Evolutionary conservation across 495 filamentous ascomycete species (phyloP).

Genomic region (Friedmanniomyces endolithicus): DNA sequence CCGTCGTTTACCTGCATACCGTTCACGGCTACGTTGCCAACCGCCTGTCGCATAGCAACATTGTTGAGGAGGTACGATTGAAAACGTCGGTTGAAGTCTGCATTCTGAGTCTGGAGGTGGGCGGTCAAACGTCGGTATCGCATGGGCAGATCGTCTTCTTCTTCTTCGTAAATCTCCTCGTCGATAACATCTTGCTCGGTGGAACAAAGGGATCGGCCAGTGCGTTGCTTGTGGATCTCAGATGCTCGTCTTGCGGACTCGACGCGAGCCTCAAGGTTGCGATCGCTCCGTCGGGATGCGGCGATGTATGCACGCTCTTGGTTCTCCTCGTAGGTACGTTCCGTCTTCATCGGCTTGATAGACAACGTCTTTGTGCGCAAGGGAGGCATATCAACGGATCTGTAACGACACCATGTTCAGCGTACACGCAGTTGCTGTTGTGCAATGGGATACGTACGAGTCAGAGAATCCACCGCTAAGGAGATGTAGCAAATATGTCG

Average conservation of each 20-base stretch:
- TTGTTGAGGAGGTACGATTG: slow-evolving; percentile 48
- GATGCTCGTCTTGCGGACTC: slow-evolving; percentile 83
- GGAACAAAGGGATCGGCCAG: slow-evolving; percentile 70
- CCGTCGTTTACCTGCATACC: neutral
- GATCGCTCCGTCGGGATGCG: slow-evolving; percentile 80
- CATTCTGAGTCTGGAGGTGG: slow-evolving; percentile 41
- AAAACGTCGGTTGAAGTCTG: slow-evolving; percentile 45
- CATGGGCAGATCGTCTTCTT: slow-evolving; percentile 53
- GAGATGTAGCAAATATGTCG: neutral
- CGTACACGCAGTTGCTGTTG: neutral
- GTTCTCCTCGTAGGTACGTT: slow-evolving; percentile 76
- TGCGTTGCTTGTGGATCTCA: slow-evolving; percentile 78
- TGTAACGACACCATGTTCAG: neutral
- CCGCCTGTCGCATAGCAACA: slow-evolving; percentile 42
- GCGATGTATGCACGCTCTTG: slow-evolving; percentile 93
- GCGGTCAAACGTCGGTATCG: slow-evolving; percentile 43
- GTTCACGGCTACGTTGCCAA: slow-evolving; percentile 32
- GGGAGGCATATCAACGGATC: slow-evolving; percentile 33
- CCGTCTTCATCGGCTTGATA: slow-evolving; percentile 46
- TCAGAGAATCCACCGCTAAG: neutral
- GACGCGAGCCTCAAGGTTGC: slow-evolving; percentile 77
- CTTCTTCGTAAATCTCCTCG: slow-evolving; percentile 96
- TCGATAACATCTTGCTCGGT: slow-evolving; percentile 79
- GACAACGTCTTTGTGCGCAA: slow-evolving; percentile 30
- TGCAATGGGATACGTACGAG: slow-evolving; percentile 20